Base-by-base conservation (phyloP, 495 filamentous ascomycete species). In the Saxophila tyrrhenica region DNA sequence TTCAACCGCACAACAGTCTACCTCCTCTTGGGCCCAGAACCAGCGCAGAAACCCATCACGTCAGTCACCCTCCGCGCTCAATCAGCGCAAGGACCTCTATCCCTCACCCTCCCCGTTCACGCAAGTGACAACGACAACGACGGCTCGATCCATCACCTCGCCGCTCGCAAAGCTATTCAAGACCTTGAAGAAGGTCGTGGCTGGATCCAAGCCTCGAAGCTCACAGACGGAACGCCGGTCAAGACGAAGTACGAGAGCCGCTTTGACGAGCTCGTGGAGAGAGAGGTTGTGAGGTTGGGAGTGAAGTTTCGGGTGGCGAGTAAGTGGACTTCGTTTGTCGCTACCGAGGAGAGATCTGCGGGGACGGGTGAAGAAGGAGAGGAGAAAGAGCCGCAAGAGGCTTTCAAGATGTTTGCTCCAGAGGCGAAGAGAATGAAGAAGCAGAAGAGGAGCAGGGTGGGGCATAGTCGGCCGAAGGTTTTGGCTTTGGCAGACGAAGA, bases 241-340 rank as follows among this genome's bases (percentile, higher is more conserved):
- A 75, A 74, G 48, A 66, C 77, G 3, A 70, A 69, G 42, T 74
- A 74, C 51, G 52, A 65, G 1, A 69, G 70, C 32, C 71, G 67
- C 39, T 77, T 78, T 62, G 57, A 72, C 5, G 72, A 80, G 42
- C 70, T 84, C 60, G 77, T 78, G 1, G 71, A 80, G 59, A 72
- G 72, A 17, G 85, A 89, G 65, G 83, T 75, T 5, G 75, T 84
- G 2, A 64, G 75, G 0, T 68, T 87, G 0, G 84, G 84, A 0
- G 73, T 79, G 35, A 68, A 73, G 23, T 87, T 77, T 57, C 81
- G 83, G 47, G 74, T 87, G 16, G 78, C 75, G 2, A 77, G 81
- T 0, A 85, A 81, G 60, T 83, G 78, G 74, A 83, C 79, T 57
- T 81, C 78, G 0, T 89, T 88, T 52, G 80, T 87, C 2, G 84